These are phyloP conservation scores for Umbelopsis ramanniana DNA, from an alignment of 192 early-diverging fungal species.

Conservation along the genomic window DNA sequence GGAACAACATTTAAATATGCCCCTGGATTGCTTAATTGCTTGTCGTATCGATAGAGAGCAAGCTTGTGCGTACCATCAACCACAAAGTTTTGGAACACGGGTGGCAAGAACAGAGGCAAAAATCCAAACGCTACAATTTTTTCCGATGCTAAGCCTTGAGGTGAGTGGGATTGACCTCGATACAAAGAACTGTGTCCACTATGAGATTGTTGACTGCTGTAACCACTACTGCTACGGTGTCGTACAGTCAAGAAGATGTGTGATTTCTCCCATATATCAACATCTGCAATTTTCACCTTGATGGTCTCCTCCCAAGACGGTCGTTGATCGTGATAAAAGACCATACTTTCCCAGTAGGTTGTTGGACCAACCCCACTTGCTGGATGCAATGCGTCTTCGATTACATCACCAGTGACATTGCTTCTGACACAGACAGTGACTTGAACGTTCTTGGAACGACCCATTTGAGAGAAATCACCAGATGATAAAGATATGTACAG, in stretches of 20 bases:
- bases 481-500: conserved; percentile 61
- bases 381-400: conserved; percentile 57
- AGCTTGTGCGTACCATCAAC: conserved; percentile 63
- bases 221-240: conserved; percentile 43
- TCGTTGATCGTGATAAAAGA: conserved; percentile 62
- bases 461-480: conserved; percentile 59
- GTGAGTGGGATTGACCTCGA: background rate
- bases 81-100: conserved; percentile 55
- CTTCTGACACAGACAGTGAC: conserved; percentile 60
- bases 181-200: background rate
- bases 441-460: conserved; percentile 61
- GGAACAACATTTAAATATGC: conserved; percentile 54
- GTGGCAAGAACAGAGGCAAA: conserved; percentile 55
- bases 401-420: conserved; percentile 51
- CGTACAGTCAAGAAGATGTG: conserved; percentile 66
- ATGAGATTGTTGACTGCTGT: background rate
- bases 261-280: conserved; percentile 55
- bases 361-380: conserved; percentile 43
- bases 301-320: conserved; percentile 71
- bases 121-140: conserved; percentile 67
- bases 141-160: conserved; percentile 30
- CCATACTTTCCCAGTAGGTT: conserved; percentile 56
- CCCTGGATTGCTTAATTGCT: conserved; percentile 37
- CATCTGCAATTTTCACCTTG: conserved; percentile 56
- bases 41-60: conserved; percentile 66